phyloP scores from a whole-genome alignment of 2,329 filamentous ascomycete genomes.

The Calonectria multiphialidica region DNA sequence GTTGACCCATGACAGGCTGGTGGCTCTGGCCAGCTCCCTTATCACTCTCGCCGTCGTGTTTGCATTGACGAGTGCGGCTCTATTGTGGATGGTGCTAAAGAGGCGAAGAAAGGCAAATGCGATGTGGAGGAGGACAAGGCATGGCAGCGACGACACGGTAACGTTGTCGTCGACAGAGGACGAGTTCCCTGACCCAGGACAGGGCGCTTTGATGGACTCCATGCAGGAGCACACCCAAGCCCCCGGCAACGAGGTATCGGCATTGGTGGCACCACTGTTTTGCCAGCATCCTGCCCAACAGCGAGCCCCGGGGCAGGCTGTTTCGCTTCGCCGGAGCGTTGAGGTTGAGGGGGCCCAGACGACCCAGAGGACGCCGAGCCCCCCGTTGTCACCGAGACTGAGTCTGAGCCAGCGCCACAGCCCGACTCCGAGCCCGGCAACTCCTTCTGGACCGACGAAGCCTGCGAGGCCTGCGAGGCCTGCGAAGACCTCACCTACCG shows the following conservation, averaged over 20 bases:
- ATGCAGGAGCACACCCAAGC: background rate
- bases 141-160: background rate
- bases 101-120: background rate
- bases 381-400: background rate
- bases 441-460: background rate
- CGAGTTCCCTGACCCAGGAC: background rate
- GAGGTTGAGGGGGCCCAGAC: too few species aligned
- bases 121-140: background rate
- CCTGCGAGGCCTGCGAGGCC: too few species aligned
- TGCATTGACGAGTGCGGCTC: background rate
- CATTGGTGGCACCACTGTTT: background rate
- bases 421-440: background rate
- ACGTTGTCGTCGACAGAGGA: background rate
- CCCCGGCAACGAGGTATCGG: background rate
- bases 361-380: background rate
- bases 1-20: background rate
- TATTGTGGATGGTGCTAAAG: background rate
- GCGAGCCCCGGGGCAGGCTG: background rate
- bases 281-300: background rate
- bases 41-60: background rate
- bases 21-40: slow-evolving; percentile 1
- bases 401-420: background rate
- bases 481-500: background rate
- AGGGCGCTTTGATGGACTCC: background rate
- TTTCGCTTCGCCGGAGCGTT: background rate